Conservation (phyloP, 1,284 basidiomycete species). For the Trichosporon faecale region DNA sequence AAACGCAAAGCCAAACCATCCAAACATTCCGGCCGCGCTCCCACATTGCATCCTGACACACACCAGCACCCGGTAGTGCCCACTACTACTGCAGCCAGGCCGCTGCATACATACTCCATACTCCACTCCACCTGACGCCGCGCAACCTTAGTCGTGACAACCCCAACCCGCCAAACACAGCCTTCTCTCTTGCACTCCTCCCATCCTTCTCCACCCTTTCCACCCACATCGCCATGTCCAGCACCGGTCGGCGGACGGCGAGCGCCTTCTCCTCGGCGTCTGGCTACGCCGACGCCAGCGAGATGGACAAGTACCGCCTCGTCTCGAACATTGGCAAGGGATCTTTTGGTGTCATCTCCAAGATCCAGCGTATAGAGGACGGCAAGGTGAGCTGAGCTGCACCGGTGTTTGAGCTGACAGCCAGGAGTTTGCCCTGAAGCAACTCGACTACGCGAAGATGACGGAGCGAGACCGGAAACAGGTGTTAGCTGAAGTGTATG, state of each 20-base stretch:
- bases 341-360: slow-evolving; percentile 94
- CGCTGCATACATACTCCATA: slow-evolving; percentile 3
- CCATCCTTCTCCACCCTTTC: slow-evolving; percentile 9
- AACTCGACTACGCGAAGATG: slow-evolving; percentile 94
- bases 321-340: slow-evolving; percentile 92
- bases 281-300: slow-evolving; percentile 48
- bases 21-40: slow-evolving; percentile 6
- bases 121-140: neutral
- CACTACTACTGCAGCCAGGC: neutral
- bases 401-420: neutral
- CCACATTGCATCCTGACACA: neutral
- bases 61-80: neutral
- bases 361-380: slow-evolving; percentile 80
- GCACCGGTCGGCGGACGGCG: slow-evolving; percentile 8
- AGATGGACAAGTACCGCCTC: slow-evolving; percentile 74
- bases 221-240: slow-evolving; percentile 12
- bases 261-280: slow-evolving; percentile 12
- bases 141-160: neutral
- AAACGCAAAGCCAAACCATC: neutral
- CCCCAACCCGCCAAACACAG: slow-evolving; percentile 4
- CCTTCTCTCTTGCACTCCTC: neutral
- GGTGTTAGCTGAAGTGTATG: slow-evolving; percentile 96
- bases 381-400: slow-evolving; percentile 61
- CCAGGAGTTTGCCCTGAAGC: slow-evolving; percentile 84
- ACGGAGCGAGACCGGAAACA: slow-evolving; percentile 87